Base-by-base conservation (phyloP, 1,284 basidiomycete species). In the Cryptococcus jaspeensis region DNA sequence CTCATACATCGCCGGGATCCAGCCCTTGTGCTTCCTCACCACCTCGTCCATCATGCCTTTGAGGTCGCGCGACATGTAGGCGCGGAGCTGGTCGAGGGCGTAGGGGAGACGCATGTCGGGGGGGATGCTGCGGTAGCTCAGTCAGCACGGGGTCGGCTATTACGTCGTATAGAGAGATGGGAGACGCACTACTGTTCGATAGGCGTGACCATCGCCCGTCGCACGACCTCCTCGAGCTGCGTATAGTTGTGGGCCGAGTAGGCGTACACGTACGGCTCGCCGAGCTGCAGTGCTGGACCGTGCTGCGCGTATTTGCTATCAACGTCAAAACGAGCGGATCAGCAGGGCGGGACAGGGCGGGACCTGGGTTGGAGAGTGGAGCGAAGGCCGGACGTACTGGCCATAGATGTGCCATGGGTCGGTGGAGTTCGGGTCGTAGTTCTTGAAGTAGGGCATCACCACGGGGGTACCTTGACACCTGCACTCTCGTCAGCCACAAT, bases 11-110 rank as follows among this genome's bases (percentile, higher is more conserved):
- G 36, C 18, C 1, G 70, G 70, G 3, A 68, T 50, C 18, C 28
- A 22, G 5, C 69, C 69, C 3, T 56, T 63, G 37, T 63, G 62
- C 11, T 46, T 37, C 28, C 23, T 28, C 12, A 66, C 23, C 3
- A 58, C 50, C 1, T 36, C 22, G 2, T 59, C 28, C 53, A 64
- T 67, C 66, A 69, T 66, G 9, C 20, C 58, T 48, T 67, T 49
- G 40, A 69, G 59, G 53, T 74, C 66, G 15, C 62, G 51, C 23
- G 55, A 28, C n/a, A 74, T 61, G 59, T 67, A 66, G 12, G 41
- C 56, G 5, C 44, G 32, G 8, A 64, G 49, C 40, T 63, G 48
- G 2, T 52, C 39, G 8, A 64, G 50, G n/a, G 64, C 59, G 46
- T 58, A 61, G 5, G 56, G 22, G 9, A 56, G 44, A 23, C 55